These are phyloP conservation scores for Metarhizium robertsii DNA, from an alignment of 2,329 filamentous ascomycete species.

Conservation along the genomic window DNA sequence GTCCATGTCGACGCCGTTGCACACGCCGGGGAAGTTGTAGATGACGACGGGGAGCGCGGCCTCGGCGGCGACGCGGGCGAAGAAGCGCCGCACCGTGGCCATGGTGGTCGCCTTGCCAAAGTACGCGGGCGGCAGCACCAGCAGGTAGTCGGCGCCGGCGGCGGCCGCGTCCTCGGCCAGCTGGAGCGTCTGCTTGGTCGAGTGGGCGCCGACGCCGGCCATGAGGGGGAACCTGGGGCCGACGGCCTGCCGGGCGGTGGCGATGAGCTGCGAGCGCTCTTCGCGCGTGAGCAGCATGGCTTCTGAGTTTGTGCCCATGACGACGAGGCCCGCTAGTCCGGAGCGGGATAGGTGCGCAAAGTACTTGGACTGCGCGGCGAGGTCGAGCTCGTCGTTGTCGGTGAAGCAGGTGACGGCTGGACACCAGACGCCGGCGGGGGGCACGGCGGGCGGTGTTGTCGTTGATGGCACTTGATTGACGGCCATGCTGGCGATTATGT, in stretches of 20 bases:
- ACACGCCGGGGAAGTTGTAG: conserved; percentile 65
- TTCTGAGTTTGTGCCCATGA: conserved; percentile 47
- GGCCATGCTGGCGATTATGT: not conserved
- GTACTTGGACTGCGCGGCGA: conserved; percentile 38
- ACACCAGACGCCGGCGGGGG: conserved; percentile 34
- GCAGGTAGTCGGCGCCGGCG: conserved; percentile 15
- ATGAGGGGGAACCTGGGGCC: conserved; percentile 84
- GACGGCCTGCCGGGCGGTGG: conserved; percentile 60
- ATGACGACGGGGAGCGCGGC: conserved; percentile 56
- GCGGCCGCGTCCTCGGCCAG: conserved; percentile 45
- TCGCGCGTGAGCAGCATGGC: conserved; percentile 49
- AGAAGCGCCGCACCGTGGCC: conserved; percentile 23
- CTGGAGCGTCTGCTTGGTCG: conserved; percentile 53
- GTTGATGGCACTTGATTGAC: not conserved
- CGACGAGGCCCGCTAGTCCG: conserved; percentile 41
- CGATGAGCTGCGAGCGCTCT: conserved; percentile 47
- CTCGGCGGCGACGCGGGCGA: conserved; percentile 39
- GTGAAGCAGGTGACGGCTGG: conserved; percentile 47
- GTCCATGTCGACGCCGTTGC: conserved; percentile 57
- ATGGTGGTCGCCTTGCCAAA: conserved; percentile 32
- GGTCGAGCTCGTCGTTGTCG: conserved; percentile 36
- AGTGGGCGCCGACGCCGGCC: conserved; percentile 57
- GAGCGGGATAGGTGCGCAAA: conserved; percentile 40
- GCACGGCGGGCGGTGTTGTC: conserved; percentile 10
- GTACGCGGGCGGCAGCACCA: conserved; percentile 9